Evolutionary conservation across 352 stramenopile species (phyloP).

Genomic region (Phytopythium montanum): DNA sequence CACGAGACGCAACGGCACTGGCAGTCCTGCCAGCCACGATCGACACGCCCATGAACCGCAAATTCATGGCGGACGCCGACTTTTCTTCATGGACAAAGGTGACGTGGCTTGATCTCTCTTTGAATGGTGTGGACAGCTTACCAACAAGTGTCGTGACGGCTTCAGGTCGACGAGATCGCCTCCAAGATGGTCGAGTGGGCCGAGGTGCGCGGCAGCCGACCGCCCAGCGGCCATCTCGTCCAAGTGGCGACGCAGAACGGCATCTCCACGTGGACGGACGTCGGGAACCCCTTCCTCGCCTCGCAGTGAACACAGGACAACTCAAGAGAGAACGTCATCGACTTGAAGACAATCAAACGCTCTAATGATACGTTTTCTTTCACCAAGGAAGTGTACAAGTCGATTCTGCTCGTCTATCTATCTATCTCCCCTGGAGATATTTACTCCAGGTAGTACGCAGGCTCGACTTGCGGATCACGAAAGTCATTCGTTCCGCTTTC

Average conservation of each 20-base stretch:
- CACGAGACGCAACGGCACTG: constrained; percentile 42
- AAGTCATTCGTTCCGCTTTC: background rate
- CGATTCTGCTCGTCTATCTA: too few relatives aligned
- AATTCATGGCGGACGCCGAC: constrained; percentile 84
- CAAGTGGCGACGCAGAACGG: constrained; percentile 58
- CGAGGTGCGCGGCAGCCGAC: constrained; percentile 32
- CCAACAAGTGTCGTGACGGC: background rate
- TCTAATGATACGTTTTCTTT: too few relatives aligned
- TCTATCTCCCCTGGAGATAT: too few relatives aligned
- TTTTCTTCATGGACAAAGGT: constrained; percentile 83
- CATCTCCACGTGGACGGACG: constrained; percentile 57
- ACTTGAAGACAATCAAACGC: too few relatives aligned
- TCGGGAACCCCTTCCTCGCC: constrained; percentile 56
- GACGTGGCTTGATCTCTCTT: background rate
- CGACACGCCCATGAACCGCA: constrained; percentile 88
- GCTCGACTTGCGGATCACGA: too few relatives aligned
- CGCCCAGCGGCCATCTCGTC: constrained; percentile 64
- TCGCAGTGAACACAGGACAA: background rate
- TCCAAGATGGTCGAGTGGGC: constrained; percentile 78
- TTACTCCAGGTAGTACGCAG: too few relatives aligned
- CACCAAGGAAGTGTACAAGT: too few relatives aligned
- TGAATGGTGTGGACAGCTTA: constrained; percentile 1
- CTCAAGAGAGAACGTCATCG: too few relatives aligned
- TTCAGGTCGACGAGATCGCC: constrained; percentile 63
- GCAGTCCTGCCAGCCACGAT: constrained; percentile 79